A percentile compares a stretch with the other conserved stretches of the same genome.
Conservation (phyloP, 2,329 filamentous ascomycete species). For the Fusarium azukiicola region DNA sequence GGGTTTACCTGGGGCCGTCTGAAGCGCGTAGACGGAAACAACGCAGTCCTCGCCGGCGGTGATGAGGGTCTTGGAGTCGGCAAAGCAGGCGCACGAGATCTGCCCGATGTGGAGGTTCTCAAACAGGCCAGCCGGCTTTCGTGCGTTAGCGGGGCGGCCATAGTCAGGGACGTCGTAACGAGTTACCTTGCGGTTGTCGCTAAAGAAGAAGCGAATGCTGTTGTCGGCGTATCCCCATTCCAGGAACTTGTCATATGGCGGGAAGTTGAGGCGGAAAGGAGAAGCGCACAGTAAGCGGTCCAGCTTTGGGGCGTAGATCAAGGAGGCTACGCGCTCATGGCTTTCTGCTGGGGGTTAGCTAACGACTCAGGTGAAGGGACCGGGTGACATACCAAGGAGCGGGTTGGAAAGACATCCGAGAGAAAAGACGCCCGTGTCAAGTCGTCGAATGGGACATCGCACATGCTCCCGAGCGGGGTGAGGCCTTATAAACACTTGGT, state of each 20-base stretch:
- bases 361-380: not conserved
- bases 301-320: constrained; percentile 89
- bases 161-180: constrained; percentile 18
- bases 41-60: constrained; percentile 97
- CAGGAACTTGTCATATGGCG: constrained; percentile 95
- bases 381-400: constrained; percentile 77
- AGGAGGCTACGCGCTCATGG: constrained; percentile 88
- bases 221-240: constrained; percentile 98
- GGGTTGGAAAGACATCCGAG: constrained; percentile 90
- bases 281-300: constrained; percentile 92
- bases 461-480: constrained; percentile 89
- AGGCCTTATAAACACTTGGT: constrained; percentile 92
- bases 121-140: constrained; percentile 87
- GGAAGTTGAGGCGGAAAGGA: constrained; percentile 92
- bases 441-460: constrained; percentile 81
- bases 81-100: constrained; percentile 90
- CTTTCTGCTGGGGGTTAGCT: constrained; percentile 69
- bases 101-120: constrained; percentile 97
- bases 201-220: constrained; percentile 93
- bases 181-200: constrained; percentile 87
- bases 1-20: constrained; percentile 80
- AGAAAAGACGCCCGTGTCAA: constrained; percentile 89
- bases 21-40: constrained; percentile 90
- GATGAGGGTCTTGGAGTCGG: constrained; percentile 93
- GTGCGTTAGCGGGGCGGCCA: constrained; percentile 53